Evolutionary conservation across 169 alveolate species (phyloP).

Genomic region (Cryptosporidium andersoni): DNA sequence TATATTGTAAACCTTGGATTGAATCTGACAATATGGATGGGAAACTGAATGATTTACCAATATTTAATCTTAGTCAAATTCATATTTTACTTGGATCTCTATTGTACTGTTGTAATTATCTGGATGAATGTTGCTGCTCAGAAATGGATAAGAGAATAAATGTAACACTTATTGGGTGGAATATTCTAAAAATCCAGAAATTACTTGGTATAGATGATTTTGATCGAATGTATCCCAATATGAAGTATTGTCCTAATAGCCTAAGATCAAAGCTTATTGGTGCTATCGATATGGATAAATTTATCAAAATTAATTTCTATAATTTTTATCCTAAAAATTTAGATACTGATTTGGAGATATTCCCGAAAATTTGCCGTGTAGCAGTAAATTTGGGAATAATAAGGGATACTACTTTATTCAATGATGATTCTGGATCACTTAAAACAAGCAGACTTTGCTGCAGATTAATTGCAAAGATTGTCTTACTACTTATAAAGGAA

Average conservation of each 20-base stretch:
- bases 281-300: constrained; percentile 3
- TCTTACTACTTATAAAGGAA: not conserved
- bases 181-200: constrained; percentile 11
- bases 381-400: no score
- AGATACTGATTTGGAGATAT: not conserved
- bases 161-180: constrained; percentile 1
- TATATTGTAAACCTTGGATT: no score
- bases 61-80: no score
- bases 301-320: constrained; percentile 15
- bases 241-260: constrained; percentile 26
- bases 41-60: no score
- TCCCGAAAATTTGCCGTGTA: no score
- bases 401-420: constrained; percentile 1
- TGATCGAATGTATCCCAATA: not conserved
- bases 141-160: no score
- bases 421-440: not conserved
- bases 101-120: no score
- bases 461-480: constrained; percentile 21
- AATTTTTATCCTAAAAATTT: constrained; percentile 10
- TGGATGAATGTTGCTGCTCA: no score
- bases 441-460: not conserved
- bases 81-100: no score
- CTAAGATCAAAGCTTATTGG: constrained; percentile 4
- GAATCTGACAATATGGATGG: no score
- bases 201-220: constrained; percentile 1